A percentile compares a stretch with the other conserved stretches of the same genome.
These are phyloP conservation scores for Termitomyces sp. DNA, from an alignment of 768 basidiomycete genomes.

Conservation along the genomic window DNA sequence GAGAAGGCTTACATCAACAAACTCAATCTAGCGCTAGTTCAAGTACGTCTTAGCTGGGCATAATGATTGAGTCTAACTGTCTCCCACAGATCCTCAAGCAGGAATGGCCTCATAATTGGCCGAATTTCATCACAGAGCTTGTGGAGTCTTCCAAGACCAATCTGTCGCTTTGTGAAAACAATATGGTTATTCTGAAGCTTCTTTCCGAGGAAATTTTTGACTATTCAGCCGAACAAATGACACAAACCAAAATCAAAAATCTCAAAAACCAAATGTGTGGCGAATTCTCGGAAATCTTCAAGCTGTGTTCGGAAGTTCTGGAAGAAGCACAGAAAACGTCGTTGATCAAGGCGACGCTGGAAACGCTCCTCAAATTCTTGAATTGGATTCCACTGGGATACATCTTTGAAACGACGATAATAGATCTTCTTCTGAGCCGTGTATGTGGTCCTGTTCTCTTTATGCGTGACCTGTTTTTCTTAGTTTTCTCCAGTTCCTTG, in stretches of 20 bases:
- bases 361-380: slow-evolving; percentile 91
- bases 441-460: slow-evolving; percentile 43
- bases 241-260: slow-evolving; percentile 94
- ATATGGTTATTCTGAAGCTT: slow-evolving; percentile 96
- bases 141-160: slow-evolving; percentile 97
- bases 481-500: slow-evolving; percentile 69
- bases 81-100: slow-evolving; percentile 88
- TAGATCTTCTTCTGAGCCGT: slow-evolving; percentile 86
- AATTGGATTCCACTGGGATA: slow-evolving; percentile 99
- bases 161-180: slow-evolving; percentile 96
- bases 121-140: slow-evolving; percentile 93
- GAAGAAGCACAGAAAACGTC: slow-evolving; percentile 97
- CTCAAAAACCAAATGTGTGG: slow-evolving; percentile 98
- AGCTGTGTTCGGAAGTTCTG: slow-evolving; percentile 92
- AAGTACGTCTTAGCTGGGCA: slow-evolving; percentile 43
- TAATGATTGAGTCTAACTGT: slow-evolving; percentile 7
- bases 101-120: slow-evolving; percentile 99
- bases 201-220: slow-evolving; percentile 99
- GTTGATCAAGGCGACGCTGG: slow-evolving; percentile 89
- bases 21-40: slow-evolving; percentile 92
- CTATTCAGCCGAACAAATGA: slow-evolving; percentile 98
- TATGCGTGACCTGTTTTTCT: neutral
- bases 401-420: slow-evolving; percentile 97
- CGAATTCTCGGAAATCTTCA: slow-evolving; percentile 97
- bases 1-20: slow-evolving; percentile 97